Percentiles rank a stretch among this genome's conserved stretches.
phyloP scores from a whole-genome alignment of 2,329 filamentous ascomycete species.

The Talaromyces sp. region DNA sequence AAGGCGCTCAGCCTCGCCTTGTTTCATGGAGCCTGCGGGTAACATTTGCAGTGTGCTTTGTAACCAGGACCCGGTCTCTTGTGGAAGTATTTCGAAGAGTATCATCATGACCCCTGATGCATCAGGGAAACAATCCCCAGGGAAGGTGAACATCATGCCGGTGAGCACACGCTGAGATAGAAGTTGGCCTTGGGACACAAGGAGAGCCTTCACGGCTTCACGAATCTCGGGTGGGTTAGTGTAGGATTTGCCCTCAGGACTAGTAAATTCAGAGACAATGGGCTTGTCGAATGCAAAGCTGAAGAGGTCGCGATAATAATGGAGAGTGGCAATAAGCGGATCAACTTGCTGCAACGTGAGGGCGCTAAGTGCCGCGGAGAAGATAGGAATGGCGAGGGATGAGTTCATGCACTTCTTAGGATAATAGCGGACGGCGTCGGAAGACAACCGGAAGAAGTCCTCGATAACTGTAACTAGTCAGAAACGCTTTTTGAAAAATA shows the following conservation, averaged over 20 bases:
- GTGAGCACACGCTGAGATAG: constrained; percentile 88
- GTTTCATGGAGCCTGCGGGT: constrained; percentile 77
- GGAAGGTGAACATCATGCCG: constrained; percentile 99
- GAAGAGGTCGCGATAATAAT: constrained; percentile 89
- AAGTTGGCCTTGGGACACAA: constrained; percentile 70
- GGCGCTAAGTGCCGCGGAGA: constrained; percentile 83
- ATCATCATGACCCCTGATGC: constrained; percentile 89
- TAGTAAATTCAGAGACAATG: constrained; percentile 57
- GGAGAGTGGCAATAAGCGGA: constrained; percentile 85
- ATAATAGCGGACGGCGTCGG: constrained; percentile 91
- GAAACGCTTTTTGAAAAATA: constrained; percentile 1
- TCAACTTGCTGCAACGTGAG: constrained; percentile 89
- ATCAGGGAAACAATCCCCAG: constrained; percentile 91
- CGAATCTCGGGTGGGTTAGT: constrained; percentile 70
- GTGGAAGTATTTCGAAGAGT: constrained; percentile 83
- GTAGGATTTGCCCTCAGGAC: constrained; percentile 63
- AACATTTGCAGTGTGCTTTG: constrained; percentile 81
- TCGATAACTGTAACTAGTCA: constrained; percentile 68
- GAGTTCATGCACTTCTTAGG: constrained; percentile 81
- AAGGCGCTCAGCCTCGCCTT: constrained; percentile 77
- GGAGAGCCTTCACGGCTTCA: constrained; percentile 70
- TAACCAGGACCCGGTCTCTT: constrained; percentile 79
- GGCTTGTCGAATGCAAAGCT: constrained; percentile 80
- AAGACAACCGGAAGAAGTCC: constrained; percentile 91
- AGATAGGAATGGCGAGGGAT: constrained; percentile 75